A percentile compares a stretch with the other conserved stretches of the same genome.
Conservation (phyloP, 306 rosid species). For the Pueraria montana region DNA sequence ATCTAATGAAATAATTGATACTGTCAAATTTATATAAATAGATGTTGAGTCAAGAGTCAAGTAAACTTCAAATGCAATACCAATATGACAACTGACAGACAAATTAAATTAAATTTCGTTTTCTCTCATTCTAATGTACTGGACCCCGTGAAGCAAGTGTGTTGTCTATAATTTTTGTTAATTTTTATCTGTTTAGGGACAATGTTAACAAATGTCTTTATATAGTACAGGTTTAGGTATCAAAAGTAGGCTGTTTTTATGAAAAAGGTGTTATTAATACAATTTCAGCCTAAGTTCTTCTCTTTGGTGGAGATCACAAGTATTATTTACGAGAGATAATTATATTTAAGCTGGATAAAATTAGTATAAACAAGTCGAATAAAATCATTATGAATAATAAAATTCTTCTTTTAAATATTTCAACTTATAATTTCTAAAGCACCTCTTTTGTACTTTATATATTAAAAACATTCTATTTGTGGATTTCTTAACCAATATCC, state of each 20-base stretch:
- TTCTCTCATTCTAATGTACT: background rate
- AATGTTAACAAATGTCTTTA: background rate
- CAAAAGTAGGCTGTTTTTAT: background rate
- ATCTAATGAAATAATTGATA: background rate
- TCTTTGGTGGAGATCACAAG: no score
- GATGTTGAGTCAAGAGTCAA: background rate
- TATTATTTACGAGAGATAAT: no score
- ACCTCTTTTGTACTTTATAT: no score
- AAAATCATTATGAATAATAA: no score
- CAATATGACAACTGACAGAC: constrained; percentile 13
- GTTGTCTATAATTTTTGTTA: background rate
- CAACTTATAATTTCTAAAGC: no score
- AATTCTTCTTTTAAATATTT: no score
- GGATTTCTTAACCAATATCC: no score
- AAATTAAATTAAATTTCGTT: background rate
- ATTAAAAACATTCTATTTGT: no score
- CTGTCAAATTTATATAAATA: background rate
- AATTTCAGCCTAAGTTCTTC: background rate
- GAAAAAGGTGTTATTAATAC: background rate
- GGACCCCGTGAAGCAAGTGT: background rate
- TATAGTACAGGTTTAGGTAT: background rate
- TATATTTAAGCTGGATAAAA: no score
- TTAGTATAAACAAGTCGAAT: no score
- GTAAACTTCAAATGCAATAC: background rate
- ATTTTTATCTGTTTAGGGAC: background rate